Evolutionary conservation across 176 grass and related monocot genomes (phyloP).

Genomic region (Thalia dealbata): DNA sequence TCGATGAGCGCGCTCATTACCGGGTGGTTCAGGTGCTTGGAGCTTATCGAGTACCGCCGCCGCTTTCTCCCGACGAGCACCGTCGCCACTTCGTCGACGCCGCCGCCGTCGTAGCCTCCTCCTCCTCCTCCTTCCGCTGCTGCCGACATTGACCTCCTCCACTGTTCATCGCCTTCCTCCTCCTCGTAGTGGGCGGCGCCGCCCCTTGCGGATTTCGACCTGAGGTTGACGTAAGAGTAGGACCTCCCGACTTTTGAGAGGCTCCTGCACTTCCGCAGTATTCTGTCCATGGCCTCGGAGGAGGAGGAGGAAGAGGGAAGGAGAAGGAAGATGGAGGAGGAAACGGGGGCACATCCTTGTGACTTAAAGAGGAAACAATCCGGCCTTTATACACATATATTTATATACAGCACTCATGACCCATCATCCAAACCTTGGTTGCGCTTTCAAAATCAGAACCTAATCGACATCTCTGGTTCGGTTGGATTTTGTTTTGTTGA

Average conservation of each 20-base stretch:
- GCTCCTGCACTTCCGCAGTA: conserved; percentile 76
- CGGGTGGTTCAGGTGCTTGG: conserved; percentile 63
- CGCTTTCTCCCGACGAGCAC: conserved; percentile 74
- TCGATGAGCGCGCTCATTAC: conserved; percentile 59
- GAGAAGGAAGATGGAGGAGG: not conserved
- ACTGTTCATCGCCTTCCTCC: not conserved
- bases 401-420: no score
- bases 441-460: no score
- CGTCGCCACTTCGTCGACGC: conserved; percentile 11
- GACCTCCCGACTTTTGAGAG: conserved; percentile 37
- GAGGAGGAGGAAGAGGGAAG: not conserved
- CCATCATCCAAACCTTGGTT: no score
- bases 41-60: conserved; percentile 60
- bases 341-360: not conserved
- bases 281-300: conserved; percentile 19
- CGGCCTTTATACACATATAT: no score
- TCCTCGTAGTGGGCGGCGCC: no score
- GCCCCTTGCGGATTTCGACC: conserved; percentile 54
- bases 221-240: conserved; percentile 49
- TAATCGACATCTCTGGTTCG: no score
- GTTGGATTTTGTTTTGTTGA: not conserved
- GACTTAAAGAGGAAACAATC: conserved; percentile 18
- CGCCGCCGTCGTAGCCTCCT: no score
- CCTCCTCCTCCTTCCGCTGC: conserved; percentile 32
- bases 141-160: no score